Evolutionary conservation across 83 land plant species (phyloP).

Genomic region (Thuja plicata): DNA sequence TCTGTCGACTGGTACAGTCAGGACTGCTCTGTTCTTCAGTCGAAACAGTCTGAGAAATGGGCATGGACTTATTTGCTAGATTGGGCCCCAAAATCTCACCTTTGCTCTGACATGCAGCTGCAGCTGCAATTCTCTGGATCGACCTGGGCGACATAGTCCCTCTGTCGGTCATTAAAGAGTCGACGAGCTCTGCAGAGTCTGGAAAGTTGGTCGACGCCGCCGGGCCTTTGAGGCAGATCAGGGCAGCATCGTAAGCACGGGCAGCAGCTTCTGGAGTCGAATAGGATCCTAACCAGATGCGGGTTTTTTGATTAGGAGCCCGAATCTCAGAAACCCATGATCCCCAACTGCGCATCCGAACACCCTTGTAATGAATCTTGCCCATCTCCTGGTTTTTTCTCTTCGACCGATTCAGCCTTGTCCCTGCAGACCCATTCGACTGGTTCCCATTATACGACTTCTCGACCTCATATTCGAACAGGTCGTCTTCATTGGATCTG

Average conservation of each 20-base stretch:
- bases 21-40: not conserved
- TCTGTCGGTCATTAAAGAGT: not conserved
- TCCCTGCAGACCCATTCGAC: not conserved
- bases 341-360: slow-evolving; percentile 27
- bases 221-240: slow-evolving; percentile 16
- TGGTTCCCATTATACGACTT: not conserved
- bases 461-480: not conserved
- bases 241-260: slow-evolving; percentile 24
- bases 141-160: not conserved
- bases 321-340: slow-evolving; percentile 28
- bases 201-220: slow-evolving; percentile 13
- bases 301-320: slow-evolving; percentile 19
- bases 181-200: not conserved
- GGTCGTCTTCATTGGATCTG: not conserved
- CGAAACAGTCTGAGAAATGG: not conserved
- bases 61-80: not conserved
- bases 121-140: slow-evolving; percentile 16
- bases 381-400: not conserved
- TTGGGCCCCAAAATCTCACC: not conserved
- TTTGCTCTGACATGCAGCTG: not conserved
- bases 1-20: not conserved
- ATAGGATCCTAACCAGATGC: slow-evolving; percentile 25
- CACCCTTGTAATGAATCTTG: slow-evolving; percentile 14
- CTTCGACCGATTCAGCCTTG: not conserved
- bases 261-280: slow-evolving; percentile 25